Evolutionary conservation across 1,139 yeast genomes (phyloP), one percentile per base, ranked within the genome.

Genomic region (Eremothecium gossypii): DNA sequence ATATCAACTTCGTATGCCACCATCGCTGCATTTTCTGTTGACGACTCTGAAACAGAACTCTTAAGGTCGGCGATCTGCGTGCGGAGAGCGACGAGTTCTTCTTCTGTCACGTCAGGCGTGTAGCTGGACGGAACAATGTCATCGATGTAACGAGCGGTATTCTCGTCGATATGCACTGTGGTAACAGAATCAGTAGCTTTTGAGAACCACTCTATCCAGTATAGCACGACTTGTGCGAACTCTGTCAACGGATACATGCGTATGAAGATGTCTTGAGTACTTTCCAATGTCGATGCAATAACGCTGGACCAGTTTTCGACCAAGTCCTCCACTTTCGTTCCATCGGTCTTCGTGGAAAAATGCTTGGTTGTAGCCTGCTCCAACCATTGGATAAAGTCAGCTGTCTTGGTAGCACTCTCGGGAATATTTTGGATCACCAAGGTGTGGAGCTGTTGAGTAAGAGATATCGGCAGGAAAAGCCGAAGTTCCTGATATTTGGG

Each of bases 1-100:
- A 72, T 66, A 55, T 82, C 85, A 17, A 82, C 76, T 42, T 71
- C 68, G 53, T 82, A 81, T 12, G 65, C 65, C 2, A 38, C 38
- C 23, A 44, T 42, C 13, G 48, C 34, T 7, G 37, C 27, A 26
- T 41, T 45, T n/a, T 38, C 45, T 12, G 42, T 46, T 6, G 28
- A 34, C 7, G 30, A 27, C 28, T 32, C 39, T 33, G 30, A 26
- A 8, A 10, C 38, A 35, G 20, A 34, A 32, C 14, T 38, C 23
- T 17, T 13, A 10, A 23, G 33, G n/a, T 31, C 11, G 11, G 42
- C 31, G 13, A 48, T 33, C 9, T 33, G 35, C 14, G 36, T 23
- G 20, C 13, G n/a, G 27, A 39, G 29, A 26, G 30, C 38, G 7
- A 34, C 43, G 14, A 41, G 31, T 12, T 44, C 40, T n/a, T 40